phyloP scores from a whole-genome alignment of 805 yeast species.

The Diddensiella transvaalensis region DNA sequence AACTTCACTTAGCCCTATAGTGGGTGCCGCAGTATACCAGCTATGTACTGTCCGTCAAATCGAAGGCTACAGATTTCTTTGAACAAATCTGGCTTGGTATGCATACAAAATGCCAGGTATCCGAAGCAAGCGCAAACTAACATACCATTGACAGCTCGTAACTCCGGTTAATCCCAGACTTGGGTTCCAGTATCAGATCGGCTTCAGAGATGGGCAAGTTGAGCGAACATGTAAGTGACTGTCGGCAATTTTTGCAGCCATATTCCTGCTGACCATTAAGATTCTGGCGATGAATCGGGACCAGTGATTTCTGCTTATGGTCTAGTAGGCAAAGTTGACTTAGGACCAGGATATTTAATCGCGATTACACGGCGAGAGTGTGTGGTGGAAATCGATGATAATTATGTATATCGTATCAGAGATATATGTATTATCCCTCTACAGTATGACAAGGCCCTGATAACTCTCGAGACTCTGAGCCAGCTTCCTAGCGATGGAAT shows the following conservation, averaged over 20 bases:
- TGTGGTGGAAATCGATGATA: slow-evolving; percentile 14
- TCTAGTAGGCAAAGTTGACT: slow-evolving; percentile 19
- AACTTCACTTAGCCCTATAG: too few species aligned
- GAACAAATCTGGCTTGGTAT: neutral
- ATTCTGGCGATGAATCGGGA: neutral
- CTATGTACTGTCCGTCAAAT: too few species aligned
- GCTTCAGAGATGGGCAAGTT: slow-evolving; percentile 7
- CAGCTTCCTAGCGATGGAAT: neutral
- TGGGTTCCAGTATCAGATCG: slow-evolving; percentile 2
- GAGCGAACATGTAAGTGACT: slow-evolving; percentile 7
- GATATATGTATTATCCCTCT: slow-evolving; percentile 21
- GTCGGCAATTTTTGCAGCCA: too few species aligned
- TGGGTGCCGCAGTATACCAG: too few species aligned
- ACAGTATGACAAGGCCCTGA: slow-evolving; percentile 8
- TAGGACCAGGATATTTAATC: slow-evolving; percentile 21
- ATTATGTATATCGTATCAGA: slow-evolving; percentile 17
- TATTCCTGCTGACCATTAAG: neutral
- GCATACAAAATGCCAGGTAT: neutral
- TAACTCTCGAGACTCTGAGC: neutral
- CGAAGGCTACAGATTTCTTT: neutral
- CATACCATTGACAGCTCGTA: neutral
- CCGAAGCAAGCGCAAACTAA: too few species aligned
- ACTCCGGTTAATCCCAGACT: neutral
- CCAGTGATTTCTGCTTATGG: slow-evolving; percentile 11
- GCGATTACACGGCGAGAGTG: slow-evolving; percentile 17